A percentile compares a stretch with the other conserved stretches of the same genome.
Evolutionary conservation across 352 stramenopile species (phyloP).

Genomic region (Halophytophthora batemanensis): DNA sequence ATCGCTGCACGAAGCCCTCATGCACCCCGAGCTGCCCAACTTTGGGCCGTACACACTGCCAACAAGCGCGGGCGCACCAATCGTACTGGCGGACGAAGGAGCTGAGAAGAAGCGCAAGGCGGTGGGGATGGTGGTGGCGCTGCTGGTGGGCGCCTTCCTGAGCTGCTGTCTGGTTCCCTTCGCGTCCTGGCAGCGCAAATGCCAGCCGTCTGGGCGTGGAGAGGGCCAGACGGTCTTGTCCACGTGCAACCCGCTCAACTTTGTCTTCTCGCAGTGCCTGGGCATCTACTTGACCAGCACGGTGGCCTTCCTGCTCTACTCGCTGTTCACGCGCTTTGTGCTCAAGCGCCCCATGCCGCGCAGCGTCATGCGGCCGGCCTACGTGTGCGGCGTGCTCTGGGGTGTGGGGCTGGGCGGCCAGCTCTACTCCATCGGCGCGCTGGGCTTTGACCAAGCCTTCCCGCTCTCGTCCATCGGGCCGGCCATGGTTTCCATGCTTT

Average conservation of each 20-base stretch:
- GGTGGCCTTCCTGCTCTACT: constrained; percentile 75
- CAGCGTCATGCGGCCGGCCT: constrained; percentile 76
- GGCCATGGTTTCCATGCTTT: constrained; percentile 84
- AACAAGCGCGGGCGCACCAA: constrained; percentile 54
- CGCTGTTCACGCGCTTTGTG: constrained; percentile 70
- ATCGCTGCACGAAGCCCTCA: constrained; percentile 50
- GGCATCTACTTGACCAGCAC: constrained; percentile 80
- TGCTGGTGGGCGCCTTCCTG: constrained; percentile 67
- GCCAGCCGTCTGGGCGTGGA: constrained; percentile 29
- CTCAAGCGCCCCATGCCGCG: constrained; percentile 74
- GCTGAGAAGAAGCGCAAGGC: constrained; percentile 58
- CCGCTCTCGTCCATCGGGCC: constrained; percentile 76
- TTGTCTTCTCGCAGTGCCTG: constrained; percentile 82
- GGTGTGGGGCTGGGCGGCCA: constrained; percentile 62
- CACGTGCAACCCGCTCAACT: constrained; percentile 79
- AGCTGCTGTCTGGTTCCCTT: constrained; percentile 79
- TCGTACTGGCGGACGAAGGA: constrained; percentile 40
- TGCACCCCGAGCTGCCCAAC: constrained; percentile 78
- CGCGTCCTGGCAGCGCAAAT: constrained; percentile 69
- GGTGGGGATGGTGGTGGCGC: constrained; percentile 58
- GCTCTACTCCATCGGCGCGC: constrained; percentile 64
- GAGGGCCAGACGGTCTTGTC: constrained; percentile 31
- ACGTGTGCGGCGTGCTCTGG: constrained; percentile 79
- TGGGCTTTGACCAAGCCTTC: constrained; percentile 84
- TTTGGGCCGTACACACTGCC: constrained; percentile 80